A percentile compares a stretch with the other conserved stretches of the same genome.
phyloP scores from a whole-genome alignment of 1,139 yeast genomes.

The Lodderomyces margitis region DNA sequence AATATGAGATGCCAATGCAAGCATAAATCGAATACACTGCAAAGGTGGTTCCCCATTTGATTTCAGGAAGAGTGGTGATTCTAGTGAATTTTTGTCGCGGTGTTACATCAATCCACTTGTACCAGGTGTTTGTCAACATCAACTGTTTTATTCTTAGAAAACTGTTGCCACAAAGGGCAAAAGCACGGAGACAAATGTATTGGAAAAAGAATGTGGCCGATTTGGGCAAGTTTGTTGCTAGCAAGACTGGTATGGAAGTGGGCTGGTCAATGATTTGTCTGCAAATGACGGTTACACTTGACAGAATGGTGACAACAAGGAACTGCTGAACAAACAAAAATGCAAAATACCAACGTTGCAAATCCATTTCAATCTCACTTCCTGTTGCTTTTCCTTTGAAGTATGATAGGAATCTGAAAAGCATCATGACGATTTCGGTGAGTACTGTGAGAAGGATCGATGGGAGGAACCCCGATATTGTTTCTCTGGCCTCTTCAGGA shows the following conservation, averaged over 20 bases:
- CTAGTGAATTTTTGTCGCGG: slow-evolving; percentile 58
- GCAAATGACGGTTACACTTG: slow-evolving; percentile 69
- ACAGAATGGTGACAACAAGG: slow-evolving; percentile 79
- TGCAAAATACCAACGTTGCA: slow-evolving; percentile 66
- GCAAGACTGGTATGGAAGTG: slow-evolving; percentile 62
- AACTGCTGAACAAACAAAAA: slow-evolving; percentile 81
- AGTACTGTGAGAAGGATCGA: slow-evolving; percentile 57
- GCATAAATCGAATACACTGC: slow-evolving; percentile 76
- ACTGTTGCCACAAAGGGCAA: slow-evolving; percentile 69
- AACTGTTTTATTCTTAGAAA: slow-evolving; percentile 56
- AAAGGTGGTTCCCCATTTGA: slow-evolving; percentile 76
- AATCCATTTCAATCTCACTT: slow-evolving; percentile 53
- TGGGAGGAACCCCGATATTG: slow-evolving; percentile 59
- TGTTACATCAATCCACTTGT: slow-evolving; percentile 45
- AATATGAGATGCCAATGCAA: slow-evolving; percentile 72
- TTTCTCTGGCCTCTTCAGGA: slow-evolving; percentile 53
- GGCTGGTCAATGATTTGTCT: slow-evolving; percentile 70
- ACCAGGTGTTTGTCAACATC: slow-evolving; percentile 34
- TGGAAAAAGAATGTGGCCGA: slow-evolving; percentile 82
- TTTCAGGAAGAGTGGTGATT: slow-evolving; percentile 39
- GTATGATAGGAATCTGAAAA: slow-evolving; percentile 48
- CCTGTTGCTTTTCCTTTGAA: slow-evolving; percentile 56
- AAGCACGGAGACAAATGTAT: slow-evolving; percentile 67
- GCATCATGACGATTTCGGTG: slow-evolving; percentile 52
- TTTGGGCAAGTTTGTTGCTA: slow-evolving; percentile 76